These are phyloP conservation scores for Amaranthus tricolor DNA, from an alignment of 179 eudicot species.

Conservation along the genomic window DNA sequence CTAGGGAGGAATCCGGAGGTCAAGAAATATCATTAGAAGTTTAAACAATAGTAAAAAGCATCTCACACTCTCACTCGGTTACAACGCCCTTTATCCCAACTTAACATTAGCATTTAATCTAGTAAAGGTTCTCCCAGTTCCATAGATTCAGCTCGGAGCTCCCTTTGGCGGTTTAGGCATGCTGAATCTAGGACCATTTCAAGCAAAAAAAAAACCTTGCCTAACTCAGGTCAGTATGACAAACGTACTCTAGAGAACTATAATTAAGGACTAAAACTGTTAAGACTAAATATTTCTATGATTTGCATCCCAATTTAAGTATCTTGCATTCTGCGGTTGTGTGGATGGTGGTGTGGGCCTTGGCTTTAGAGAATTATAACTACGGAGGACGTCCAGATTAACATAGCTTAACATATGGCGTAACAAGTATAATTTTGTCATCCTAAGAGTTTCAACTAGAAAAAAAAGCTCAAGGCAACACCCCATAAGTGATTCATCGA, in stretches of 20 bases:
- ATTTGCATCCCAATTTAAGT: not conserved
- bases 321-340: not conserved
- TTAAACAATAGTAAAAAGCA: too few species aligned
- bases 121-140: too few species aligned
- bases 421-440: slow-evolving; percentile 2
- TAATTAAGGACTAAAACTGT: not conserved
- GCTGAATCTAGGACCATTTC: not conserved
- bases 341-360: too few species aligned
- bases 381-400: too few species aligned
- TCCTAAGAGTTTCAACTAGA: not conserved
- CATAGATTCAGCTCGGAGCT: not conserved
- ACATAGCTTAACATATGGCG: too few species aligned
- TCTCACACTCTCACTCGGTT: too few species aligned
- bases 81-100: too few species aligned
- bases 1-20: too few species aligned
- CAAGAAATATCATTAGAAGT: too few species aligned
- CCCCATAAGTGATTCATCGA: not conserved
- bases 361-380: too few species aligned
- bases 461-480: not conserved
- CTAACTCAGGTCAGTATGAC: not conserved
- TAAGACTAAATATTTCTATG: not conserved
- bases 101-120: too few species aligned
- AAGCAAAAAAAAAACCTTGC: not conserved
- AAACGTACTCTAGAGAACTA: not conserved
- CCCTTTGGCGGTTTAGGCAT: not conserved